A percentile compares a stretch with the other conserved stretches of the same genome.
Evolutionary conservation across 495 filamentous ascomycete genomes (phyloP).

Genomic region (Xylaria curta): DNA sequence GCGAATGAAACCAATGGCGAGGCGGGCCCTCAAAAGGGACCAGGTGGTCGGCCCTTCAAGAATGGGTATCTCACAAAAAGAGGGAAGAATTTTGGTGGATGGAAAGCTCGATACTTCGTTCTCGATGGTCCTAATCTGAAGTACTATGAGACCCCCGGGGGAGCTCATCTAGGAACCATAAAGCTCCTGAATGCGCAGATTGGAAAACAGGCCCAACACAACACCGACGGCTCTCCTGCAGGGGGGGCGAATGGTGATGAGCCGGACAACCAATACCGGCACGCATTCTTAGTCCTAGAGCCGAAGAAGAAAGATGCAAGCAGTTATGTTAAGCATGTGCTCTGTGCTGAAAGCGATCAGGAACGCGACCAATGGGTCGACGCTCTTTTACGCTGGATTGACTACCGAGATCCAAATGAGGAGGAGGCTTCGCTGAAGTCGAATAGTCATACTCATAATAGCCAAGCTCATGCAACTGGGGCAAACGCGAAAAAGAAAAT

Average conservation of each 20-base stretch:
- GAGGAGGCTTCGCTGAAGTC: conserved; percentile 48
- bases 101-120: conserved; percentile 95
- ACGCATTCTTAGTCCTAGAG: conserved; percentile 93
- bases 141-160: conserved; percentile 90
- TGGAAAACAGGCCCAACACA: conserved; percentile 80
- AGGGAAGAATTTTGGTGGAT: conserved; percentile 99
- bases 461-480: conserved; percentile 44
- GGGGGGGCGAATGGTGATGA: conserved; percentile 68
- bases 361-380: conserved; percentile 96
- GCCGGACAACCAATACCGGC: conserved; percentile 90
- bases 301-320: conserved; percentile 95
- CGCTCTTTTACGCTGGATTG: conserved; percentile 87
- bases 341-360: conserved; percentile 92
- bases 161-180: conserved; percentile 89
- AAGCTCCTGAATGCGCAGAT: conserved; percentile 91
- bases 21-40: conserved; percentile 52
- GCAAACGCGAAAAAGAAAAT: conserved; percentile 61
- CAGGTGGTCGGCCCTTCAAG: conserved; percentile 73
- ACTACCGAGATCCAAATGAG: conserved; percentile 68
- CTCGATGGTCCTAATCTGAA: conserved; percentile 87
- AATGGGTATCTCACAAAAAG: conserved; percentile 94
- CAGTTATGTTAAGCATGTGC: conserved; percentile 88
- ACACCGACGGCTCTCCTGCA: conserved; percentile 65
- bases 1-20: conserved; percentile 50
- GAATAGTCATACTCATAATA: conserved; percentile 34